Conservation (phyloP, 306 rosid genomes). For the Cicer pinnatifidum region DNA sequence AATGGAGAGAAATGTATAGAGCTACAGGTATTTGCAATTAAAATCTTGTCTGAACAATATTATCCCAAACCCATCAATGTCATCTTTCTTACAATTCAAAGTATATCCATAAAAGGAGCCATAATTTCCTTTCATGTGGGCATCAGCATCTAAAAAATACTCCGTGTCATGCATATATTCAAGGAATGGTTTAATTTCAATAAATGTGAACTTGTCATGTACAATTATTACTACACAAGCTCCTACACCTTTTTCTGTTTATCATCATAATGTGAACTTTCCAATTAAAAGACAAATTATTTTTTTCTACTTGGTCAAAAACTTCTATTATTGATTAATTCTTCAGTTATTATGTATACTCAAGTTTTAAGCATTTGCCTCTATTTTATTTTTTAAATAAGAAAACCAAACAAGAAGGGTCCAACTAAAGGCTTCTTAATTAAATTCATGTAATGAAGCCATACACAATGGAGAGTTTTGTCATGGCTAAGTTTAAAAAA, state of each 20-base stretch:
- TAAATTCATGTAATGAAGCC: constrained; percentile 9
- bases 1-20: constrained; percentile 18
- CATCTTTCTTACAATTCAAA: constrained; percentile 38
- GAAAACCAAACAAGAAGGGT: not conserved
- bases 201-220: constrained; percentile 52
- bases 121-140: constrained; percentile 49
- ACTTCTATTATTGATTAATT: not conserved
- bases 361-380: not conserved
- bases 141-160: constrained; percentile 49
- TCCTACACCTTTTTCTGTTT: constrained; percentile 51
- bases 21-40: constrained; percentile 39
- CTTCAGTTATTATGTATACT: not conserved
- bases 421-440: not conserved
- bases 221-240: constrained; percentile 59
- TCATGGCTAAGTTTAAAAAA: not conserved
- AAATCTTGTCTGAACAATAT: constrained; percentile 42
- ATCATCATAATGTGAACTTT: constrained; percentile 33
- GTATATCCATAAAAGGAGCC: constrained; percentile 46
- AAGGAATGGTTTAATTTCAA: constrained; percentile 43
- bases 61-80: constrained; percentile 35
- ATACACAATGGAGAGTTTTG: not conserved
- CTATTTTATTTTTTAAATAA: not conserved
- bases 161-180: constrained; percentile 44
- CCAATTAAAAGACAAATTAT: not conserved
- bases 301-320: constrained; percentile 5